A percentile compares a stretch with the other conserved stretches of the same genome.
Conservation (phyloP, 1,284 basidiomycete genomes). For the Tylopilus sp. region DNA sequence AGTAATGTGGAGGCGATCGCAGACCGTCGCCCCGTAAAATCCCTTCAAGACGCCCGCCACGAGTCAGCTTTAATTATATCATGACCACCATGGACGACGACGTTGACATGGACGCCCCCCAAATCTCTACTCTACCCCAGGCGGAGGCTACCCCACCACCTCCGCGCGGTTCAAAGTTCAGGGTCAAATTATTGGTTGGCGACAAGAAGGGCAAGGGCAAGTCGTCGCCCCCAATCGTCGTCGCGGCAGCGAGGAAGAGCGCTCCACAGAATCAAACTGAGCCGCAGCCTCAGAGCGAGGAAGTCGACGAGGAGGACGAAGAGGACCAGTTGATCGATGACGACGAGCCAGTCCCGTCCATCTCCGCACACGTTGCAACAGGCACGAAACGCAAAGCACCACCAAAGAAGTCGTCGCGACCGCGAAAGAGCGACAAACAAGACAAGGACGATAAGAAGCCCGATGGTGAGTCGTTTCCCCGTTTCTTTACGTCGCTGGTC, state of each 20-base stretch:
- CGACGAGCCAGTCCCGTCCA: slow-evolving; percentile 36
- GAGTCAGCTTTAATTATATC: neutral
- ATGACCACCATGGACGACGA: slow-evolving; percentile 42
- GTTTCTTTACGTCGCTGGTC: slow-evolving; percentile 19
- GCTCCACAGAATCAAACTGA: slow-evolving; percentile 18
- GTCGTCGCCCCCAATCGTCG: slow-evolving; percentile 30
- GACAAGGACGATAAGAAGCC: slow-evolving; percentile 36
- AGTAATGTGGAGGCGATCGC: slow-evolving; percentile 2
- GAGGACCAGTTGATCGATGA: slow-evolving; percentile 76
- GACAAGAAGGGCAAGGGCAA: slow-evolving; percentile 40
- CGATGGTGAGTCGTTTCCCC: slow-evolving; percentile 23
- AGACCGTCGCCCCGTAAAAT: no score
- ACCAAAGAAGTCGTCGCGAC: slow-evolving; percentile 44
- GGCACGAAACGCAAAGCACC: slow-evolving; percentile 45
- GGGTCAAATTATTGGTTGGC: slow-evolving; percentile 48
- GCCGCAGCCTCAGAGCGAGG: slow-evolving; percentile 29
- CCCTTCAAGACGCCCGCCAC: neutral
- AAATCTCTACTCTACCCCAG: slow-evolving; percentile 68
- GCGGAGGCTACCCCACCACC: slow-evolving; percentile 61
- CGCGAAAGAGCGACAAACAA: slow-evolving; percentile 42
- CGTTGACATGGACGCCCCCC: slow-evolving; percentile 71
- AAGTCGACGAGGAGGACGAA: slow-evolving; percentile 62
- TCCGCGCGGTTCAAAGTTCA: slow-evolving; percentile 41
- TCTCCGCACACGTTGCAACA: slow-evolving; percentile 31
- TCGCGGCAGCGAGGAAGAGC: slow-evolving; percentile 26